These are phyloP conservation scores for Pleurotus ostreatus DNA, from an alignment of 768 basidiomycete genomes.

Conservation along the genomic window DNA sequence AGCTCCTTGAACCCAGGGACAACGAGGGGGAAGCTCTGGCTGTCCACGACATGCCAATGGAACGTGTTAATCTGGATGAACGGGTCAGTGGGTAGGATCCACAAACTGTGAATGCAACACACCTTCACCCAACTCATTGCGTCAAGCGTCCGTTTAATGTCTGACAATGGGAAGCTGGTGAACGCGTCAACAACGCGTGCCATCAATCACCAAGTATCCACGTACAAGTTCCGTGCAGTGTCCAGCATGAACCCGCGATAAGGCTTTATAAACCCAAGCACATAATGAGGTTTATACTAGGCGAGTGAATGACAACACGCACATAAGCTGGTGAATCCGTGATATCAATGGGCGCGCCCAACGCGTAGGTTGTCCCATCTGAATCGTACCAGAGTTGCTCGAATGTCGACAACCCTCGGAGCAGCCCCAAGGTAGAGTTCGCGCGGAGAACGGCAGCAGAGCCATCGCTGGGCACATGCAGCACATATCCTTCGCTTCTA, in stretches of 20 bases:
- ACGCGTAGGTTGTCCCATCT: conserved; percentile 42
- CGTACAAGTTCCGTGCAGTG: conserved; percentile 73
- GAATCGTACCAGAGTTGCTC: conserved; percentile 62
- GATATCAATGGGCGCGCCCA: conserved; percentile 55
- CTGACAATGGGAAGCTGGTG: conserved; percentile 53
- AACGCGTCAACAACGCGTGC: background rate
- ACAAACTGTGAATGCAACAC: conserved; percentile 25
- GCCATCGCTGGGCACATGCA: conserved; percentile 53
- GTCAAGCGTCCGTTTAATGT: conserved; percentile 67
- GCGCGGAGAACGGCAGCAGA: conserved; percentile 51
- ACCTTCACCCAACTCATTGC: conserved; percentile 76
- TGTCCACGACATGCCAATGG: conserved; percentile 85
- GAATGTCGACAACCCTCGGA: conserved; percentile 77
- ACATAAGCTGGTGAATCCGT: conserved; percentile 64
- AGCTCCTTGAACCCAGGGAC: conserved; percentile 60
- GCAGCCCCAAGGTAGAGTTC: conserved; percentile 62
- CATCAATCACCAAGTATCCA: background rate
- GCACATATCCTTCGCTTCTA: conserved; percentile 57
- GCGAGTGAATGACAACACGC: conserved; percentile 18
- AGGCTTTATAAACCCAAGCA: conserved; percentile 34
- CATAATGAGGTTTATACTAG: background rate
- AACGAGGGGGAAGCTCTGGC: conserved; percentile 75
- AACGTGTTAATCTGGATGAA: conserved; percentile 58
- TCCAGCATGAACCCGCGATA: conserved; percentile 81
- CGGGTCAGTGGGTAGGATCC: background rate